Evolutionary conservation across 1,284 basidiomycete species (phyloP), one percentile per base, ranked within the genome.

Genomic region (Ganoderma sp.): DNA sequence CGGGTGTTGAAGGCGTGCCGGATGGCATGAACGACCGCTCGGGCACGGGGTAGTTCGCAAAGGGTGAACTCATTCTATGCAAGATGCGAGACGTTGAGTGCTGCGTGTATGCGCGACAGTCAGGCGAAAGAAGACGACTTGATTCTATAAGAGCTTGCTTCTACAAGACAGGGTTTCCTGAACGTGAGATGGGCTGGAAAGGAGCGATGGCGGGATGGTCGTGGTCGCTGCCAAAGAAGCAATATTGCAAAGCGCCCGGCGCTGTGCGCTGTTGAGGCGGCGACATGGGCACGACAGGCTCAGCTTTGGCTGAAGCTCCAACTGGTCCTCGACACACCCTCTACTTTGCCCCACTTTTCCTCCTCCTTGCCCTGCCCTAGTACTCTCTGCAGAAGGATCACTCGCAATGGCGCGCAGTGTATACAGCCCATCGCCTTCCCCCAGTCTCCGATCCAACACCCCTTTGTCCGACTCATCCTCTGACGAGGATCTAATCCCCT

Each of bases 21-120:
- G 77, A 74, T 42, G 79, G 77, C 41, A 81, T 78, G 64, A 81
- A 83, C 1, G 82, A 70, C 1, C 75, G 75, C 43, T 77, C 77
- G 12, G 76, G 78, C 15, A 70, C 73, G 25, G 76, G 75, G 60
- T 77, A 77, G 12, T 65, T 74, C 15, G 75, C 73, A 62, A 76
- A 79, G 41, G 76, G 77, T 2, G 77, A 77, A 48, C 69, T 74
- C 76, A 77, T 78, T 43, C 58, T 60, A 25, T 8, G 58, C 12
- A 22, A 42, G 52, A 52, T 22, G 15, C 39, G 3, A 48, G 45
- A 48, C 8, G 45, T 48, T 9, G n/a, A 48, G 45, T 14, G n/a
- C 41, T 1, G 45, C 4, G 10, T 52, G 48, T 43, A 62, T n/a
- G 28, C 25, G 34, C 7, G 9, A 25, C 25, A n/a, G 25, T 32